Evolutionary conservation across 257 asterid genomes (phyloP).

Genomic region (Lithospermum erythrorhizon): DNA sequence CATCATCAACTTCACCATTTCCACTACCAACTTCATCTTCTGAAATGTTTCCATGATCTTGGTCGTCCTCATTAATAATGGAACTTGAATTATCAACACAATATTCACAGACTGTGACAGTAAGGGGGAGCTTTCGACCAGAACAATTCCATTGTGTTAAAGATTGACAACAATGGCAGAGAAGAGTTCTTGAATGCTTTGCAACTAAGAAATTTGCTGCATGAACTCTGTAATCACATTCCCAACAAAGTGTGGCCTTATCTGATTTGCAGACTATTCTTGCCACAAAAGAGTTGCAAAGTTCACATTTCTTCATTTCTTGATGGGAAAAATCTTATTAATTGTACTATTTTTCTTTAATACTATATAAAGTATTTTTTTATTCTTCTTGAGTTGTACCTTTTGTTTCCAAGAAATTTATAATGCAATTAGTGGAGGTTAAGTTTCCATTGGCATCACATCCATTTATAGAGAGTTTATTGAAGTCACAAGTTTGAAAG

Average conservation of each 20-base stretch:
- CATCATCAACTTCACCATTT: neutral
- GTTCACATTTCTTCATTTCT: conserved; percentile 18
- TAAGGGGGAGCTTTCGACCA: conserved; percentile 19
- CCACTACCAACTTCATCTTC: conserved; percentile 6
- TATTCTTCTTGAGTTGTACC: no score
- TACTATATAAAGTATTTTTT: no score
- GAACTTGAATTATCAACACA: conserved; percentile 5
- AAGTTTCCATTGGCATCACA: no score
- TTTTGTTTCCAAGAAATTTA: no score
- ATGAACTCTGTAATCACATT: conserved; percentile 24
- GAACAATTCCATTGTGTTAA: conserved; percentile 24
- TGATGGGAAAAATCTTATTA: no score
- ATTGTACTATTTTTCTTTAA: neutral
- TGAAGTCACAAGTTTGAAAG: no score
- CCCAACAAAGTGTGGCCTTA: conserved; percentile 24
- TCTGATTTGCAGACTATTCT: conserved; percentile 23
- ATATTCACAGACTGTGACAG: conserved; percentile 17
- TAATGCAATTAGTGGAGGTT: no score
- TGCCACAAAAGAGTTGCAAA: conserved; percentile 17
- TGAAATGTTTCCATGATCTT: neutral
- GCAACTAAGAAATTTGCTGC: conserved; percentile 24
- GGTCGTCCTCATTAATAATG: neutral
- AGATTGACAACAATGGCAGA: conserved; percentile 21
- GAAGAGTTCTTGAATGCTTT: conserved; percentile 21
- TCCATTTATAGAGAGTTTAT: no score